A percentile compares a stretch with the other conserved stretches of the same genome.
phyloP scores from a whole-genome alignment of 352 stramenopile genomes.

The Phytophthora quininea region DNA sequence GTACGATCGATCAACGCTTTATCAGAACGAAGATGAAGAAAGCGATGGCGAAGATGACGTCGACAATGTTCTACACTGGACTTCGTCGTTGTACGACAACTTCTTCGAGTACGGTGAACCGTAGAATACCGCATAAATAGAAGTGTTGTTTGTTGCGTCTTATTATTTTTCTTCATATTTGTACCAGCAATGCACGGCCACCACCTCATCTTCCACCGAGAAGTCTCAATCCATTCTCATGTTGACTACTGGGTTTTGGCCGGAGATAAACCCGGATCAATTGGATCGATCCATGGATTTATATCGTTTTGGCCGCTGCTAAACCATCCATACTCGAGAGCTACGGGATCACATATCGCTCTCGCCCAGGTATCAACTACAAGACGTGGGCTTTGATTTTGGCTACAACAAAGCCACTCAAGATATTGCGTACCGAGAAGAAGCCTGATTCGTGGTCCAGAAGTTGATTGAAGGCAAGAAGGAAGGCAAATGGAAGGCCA shows the following conservation, averaged over 20 bases:
- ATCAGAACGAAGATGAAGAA: background rate
- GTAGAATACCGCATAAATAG: background rate
- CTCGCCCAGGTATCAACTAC: background rate
- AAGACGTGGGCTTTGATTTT: slow-evolving; percentile 7
- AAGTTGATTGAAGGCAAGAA: too few relatives aligned
- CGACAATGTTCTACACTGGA: background rate
- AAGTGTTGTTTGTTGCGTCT: background rate
- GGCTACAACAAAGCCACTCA: too few relatives aligned
- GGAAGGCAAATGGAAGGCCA: too few relatives aligned
- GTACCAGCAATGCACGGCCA: too few relatives aligned
- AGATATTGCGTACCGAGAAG: too few relatives aligned
- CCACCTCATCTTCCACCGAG: too few relatives aligned
- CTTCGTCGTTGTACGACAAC: background rate
- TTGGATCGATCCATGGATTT: background rate
- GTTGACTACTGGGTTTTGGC: too few relatives aligned
- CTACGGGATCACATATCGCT: slow-evolving; percentile 11
- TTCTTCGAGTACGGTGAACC: background rate
- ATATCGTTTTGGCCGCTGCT: background rate
- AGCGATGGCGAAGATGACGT: background rate
- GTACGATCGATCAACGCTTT: background rate
- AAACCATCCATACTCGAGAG: background rate
- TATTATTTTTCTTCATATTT: background rate
- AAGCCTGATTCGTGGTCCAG: too few relatives aligned
- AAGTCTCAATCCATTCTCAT: too few relatives aligned
- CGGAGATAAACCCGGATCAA: too few relatives aligned